Percentiles rank a stretch among this genome's conserved stretches.
Conservation (phyloP, 2,329 filamentous ascomycete species). For the Penicillium sp. region DNA sequence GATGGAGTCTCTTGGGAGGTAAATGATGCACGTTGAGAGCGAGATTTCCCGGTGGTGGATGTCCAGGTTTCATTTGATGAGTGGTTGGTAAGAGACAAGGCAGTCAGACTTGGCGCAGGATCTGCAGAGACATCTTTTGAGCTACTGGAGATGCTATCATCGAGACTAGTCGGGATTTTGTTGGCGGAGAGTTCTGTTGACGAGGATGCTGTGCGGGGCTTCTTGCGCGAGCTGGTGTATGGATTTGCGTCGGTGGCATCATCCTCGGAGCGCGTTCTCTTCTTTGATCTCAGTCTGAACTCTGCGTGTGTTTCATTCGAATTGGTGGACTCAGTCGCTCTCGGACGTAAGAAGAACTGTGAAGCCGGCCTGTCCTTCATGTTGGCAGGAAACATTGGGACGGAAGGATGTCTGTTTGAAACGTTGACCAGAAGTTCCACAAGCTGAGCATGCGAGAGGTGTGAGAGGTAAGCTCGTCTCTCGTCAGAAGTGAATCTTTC, state of each 20-base stretch:
- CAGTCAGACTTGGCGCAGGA: too few relatives aligned
- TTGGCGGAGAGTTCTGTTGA: not conserved
- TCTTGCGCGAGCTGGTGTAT: not conserved
- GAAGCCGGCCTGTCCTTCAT: constrained; percentile 21
- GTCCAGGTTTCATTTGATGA: not conserved
- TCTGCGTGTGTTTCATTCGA: not conserved
- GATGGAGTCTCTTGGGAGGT: constrained; percentile 5
- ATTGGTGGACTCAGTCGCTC: not conserved
- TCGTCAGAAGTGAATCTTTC: constrained; percentile 35
- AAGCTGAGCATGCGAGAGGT: constrained; percentile 55
- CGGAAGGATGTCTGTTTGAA: constrained; percentile 55
- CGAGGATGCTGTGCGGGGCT: constrained; percentile 1
- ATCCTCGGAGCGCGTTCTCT: constrained; percentile 6
- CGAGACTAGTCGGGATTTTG: not conserved
- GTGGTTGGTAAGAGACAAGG: not conserved
- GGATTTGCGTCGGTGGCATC: constrained; percentile 2
- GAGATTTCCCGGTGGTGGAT: not conserved
- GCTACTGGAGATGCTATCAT: too few relatives aligned
- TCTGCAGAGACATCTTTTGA: too few relatives aligned
- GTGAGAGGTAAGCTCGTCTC: constrained; percentile 58
- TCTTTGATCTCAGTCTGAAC: constrained; percentile 1
- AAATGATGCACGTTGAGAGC: not conserved
- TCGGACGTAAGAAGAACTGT: constrained; percentile 16
- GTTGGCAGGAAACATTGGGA: constrained; percentile 57
- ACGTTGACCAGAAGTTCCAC: constrained; percentile 60